Evolutionary conservation across 1,284 basidiomycete genomes (phyloP), one percentile per base, ranked within the genome.

Genomic region (Erythrobasidium hasegawianum): DNA sequence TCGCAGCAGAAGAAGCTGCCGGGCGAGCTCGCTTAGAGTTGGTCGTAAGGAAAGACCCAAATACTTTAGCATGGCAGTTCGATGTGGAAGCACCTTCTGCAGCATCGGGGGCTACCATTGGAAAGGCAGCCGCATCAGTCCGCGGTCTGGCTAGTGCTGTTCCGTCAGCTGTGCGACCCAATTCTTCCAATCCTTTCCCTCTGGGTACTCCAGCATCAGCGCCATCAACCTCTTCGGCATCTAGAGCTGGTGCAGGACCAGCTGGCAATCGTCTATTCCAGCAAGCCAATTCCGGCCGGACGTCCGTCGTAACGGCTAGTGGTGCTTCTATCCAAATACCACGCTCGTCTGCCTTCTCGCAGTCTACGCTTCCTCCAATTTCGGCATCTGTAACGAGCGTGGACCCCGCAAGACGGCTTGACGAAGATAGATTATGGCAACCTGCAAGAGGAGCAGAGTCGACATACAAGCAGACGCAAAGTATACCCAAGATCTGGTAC

Each of bases 1-100:
- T 69, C 22, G 38, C 43, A 20, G 45, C 65, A 33, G 68, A 69
- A 43, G 62, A 69, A 26, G 45, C 57, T 29, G 68, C 68, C 9
- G 64, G 64, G 20, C 52, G 58, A n/a, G 39, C 52, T 9, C 62
- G 68, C 20, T 16, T 26, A 3, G 68, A 64, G 22, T 39, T 65
- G 2, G 68, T 60, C 20, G 26, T 52, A 13, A 20, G 7, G 7
- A 53, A 40, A 16, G 54, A 68, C 40, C 14, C 26, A 11, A 33
- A 54, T 11, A 38, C 18, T 8, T 24, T 9, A n/a, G 52, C 56
- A 29, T 68, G 66, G 66, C 9, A 49, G 40, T 68, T 55, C 54
- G 59, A 60, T 27, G 55, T 66, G 2, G 22, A n/a, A 7, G 54
- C 20, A 24, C 59, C 58, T 14, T 14, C 43, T 39, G 14, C 40